These are phyloP conservation scores for Inonotus obliquus DNA, from an alignment of 1,284 basidiomycete genomes.

Conservation along the genomic window DNA sequence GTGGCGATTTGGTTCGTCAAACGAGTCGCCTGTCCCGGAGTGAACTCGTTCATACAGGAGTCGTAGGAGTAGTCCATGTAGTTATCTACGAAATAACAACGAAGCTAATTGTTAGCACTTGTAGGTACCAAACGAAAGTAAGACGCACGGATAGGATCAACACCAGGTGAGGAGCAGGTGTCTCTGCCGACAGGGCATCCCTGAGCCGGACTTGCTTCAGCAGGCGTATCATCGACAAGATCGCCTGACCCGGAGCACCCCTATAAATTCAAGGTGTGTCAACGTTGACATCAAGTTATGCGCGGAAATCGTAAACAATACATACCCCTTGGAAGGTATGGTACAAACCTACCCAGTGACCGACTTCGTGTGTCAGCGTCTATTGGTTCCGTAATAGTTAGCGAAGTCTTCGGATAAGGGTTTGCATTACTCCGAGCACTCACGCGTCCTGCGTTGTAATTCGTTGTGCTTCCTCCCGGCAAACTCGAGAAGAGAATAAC, in stretches of 20 bases:
- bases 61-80: conserved; percentile 42
- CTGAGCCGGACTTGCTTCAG: conserved; percentile 38
- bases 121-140: conserved; percentile 19
- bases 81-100: conserved; percentile 28
- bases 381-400: conserved; percentile 9
- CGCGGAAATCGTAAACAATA: neutral
- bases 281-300: neutral
- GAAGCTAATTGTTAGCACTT: neutral
- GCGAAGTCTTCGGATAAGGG: conserved; percentile 29
- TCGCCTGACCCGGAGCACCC: conserved; percentile 37
- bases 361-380: conserved; percentile 38
- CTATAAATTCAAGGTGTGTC: conserved; percentile 17
- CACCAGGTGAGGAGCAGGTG: conserved; percentile 39
- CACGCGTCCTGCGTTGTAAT: conserved; percentile 43
- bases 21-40: conserved; percentile 26
- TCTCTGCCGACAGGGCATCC: conserved; percentile 45
- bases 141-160: conserved; percentile 42
- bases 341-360: conserved; percentile 37
- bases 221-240: conserved; percentile 44
- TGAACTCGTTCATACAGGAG: conserved; percentile 45
- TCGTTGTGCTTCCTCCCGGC: conserved; percentile 36
- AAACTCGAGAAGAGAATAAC: conserved; percentile 36
- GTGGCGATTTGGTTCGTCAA: conserved; percentile 1
- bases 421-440: neutral
- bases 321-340: conserved; percentile 38